These are phyloP conservation scores for Tricholoma matsutake DNA, from an alignment of 768 basidiomycete genomes.

Conservation along the genomic window DNA sequence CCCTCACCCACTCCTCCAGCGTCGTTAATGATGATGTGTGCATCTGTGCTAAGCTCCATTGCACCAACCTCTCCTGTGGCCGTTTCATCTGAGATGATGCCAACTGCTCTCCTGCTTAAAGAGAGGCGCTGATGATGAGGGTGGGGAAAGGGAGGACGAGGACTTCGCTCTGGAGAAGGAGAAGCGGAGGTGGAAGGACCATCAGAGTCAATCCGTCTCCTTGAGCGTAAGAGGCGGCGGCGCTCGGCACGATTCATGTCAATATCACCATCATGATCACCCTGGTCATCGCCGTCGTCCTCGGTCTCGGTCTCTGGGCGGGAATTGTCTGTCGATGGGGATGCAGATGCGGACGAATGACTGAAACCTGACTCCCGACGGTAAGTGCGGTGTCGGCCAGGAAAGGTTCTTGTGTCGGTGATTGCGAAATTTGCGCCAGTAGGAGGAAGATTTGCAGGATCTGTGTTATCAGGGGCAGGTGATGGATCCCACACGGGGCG, in stretches of 20 bases:
- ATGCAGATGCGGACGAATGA: conserved; percentile 35
- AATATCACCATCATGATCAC: conserved; percentile 56
- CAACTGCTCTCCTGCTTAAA: conserved; percentile 28
- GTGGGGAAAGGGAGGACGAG: conserved; percentile 13
- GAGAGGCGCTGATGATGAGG: conserved; percentile 17
- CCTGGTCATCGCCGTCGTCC: conserved; percentile 70
- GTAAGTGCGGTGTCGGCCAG: neutral
- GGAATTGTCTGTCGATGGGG: conserved; percentile 42
- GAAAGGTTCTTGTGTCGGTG: neutral
- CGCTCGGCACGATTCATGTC: conserved; percentile 27
- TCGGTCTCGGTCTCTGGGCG: conserved; percentile 77
- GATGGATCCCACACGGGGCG: conserved; percentile 57
- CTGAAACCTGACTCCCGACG: neutral
- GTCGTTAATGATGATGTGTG: conserved; percentile 45
- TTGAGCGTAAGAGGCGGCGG: conserved; percentile 4
- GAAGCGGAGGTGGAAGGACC: conserved; percentile 25
- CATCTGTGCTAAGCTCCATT: conserved; percentile 26
- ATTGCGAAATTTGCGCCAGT: too few relatives aligned
- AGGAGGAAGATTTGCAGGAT: neutral
- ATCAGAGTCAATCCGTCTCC: conserved; percentile 18
- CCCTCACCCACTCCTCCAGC: conserved; percentile 23
- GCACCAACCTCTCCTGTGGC: conserved; percentile 20
- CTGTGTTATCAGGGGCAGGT: conserved; percentile 1
- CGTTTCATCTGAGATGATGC: conserved; percentile 40
- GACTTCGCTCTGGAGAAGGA: conserved; percentile 30